A percentile compares a stretch with the other conserved stretches of the same genome.
Evolutionary conservation across 345 rosid species (phyloP).

Genomic region (Citropsis articulata): DNA sequence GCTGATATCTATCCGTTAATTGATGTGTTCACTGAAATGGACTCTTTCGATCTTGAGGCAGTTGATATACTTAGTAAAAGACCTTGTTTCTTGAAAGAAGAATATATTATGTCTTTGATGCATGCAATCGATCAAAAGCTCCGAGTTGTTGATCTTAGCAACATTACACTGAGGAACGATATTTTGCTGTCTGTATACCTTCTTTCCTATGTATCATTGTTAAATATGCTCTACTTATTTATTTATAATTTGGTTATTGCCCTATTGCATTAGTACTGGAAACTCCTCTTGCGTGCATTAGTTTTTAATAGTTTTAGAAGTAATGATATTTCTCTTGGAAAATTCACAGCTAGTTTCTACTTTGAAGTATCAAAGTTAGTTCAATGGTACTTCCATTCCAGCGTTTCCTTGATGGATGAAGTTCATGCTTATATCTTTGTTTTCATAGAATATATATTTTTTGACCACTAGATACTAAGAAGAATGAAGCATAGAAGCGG

Average conservation of each 20-base stretch:
- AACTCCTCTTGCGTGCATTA: neutral
- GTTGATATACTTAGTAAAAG: constrained; percentile 34
- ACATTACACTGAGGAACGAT: constrained; percentile 27
- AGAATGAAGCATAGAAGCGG: neutral
- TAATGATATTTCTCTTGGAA: neutral
- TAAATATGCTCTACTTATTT: neutral
- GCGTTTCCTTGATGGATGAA: neutral
- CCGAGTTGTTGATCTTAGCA: constrained; percentile 34
- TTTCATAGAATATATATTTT: neutral
- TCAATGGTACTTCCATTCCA: neutral
- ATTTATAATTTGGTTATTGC: neutral
- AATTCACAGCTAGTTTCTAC: neutral
- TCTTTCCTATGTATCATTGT: neutral
- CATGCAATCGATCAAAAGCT: constrained; percentile 35
- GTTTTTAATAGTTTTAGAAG: neutral
- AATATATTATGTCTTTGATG: constrained; percentile 34
- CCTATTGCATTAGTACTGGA: neutral
- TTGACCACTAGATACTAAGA: neutral
- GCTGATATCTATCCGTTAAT: constrained; percentile 36
- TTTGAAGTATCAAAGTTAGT: neutral
- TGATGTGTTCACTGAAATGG: constrained; percentile 28
- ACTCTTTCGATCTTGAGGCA: constrained; percentile 31
- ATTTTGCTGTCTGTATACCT: constrained; percentile 32
- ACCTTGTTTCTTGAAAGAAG: constrained; percentile 29
- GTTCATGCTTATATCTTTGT: neutral